Evolutionary conservation across 345 rosid species (phyloP).

Genomic region (Acer negundo): DNA sequence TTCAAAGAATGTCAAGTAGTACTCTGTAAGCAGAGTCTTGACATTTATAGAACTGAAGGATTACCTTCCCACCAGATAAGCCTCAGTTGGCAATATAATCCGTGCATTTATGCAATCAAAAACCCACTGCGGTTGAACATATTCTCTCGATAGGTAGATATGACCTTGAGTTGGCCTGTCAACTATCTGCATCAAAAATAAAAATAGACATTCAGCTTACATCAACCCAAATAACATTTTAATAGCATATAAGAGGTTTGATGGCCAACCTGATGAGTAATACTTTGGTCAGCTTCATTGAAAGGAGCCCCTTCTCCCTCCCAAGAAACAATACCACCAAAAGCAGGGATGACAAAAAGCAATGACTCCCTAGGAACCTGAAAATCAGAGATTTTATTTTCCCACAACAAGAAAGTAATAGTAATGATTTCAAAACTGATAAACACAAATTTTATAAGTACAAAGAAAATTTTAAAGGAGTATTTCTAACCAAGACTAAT

Average conservation of each 20-base stretch:
- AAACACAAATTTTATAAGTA: neutral
- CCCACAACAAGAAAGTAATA: neutral
- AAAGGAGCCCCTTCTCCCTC: constrained; percentile 95
- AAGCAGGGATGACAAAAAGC: constrained; percentile 88
- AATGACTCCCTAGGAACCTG: constrained; percentile 97
- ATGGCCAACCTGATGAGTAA: constrained; percentile 81
- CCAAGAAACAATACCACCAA: constrained; percentile 96
- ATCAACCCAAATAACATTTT: neutral
- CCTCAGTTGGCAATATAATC: constrained; percentile 69
- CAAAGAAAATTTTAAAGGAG: neutral
- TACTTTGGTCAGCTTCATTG: constrained; percentile 71
- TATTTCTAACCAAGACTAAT: neutral
- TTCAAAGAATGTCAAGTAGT: neutral
- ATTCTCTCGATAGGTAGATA: constrained; percentile 72
- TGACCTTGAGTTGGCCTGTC: constrained; percentile 93
- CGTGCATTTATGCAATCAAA: constrained; percentile 81
- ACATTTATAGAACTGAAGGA: neutral
- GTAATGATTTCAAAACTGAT: constrained; percentile 2
- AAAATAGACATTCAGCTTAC: constrained; percentile 6
- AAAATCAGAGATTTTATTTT: constrained; percentile 9
- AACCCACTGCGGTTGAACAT: constrained; percentile 97
- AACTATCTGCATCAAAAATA: constrained; percentile 59
- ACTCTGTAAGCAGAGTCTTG: neutral
- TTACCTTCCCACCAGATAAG: constrained; percentile 83
- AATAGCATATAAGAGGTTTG: neutral